Base-by-base conservation (phyloP, 345 rosid genomes). In the Eutrema yunnanense region DNA sequence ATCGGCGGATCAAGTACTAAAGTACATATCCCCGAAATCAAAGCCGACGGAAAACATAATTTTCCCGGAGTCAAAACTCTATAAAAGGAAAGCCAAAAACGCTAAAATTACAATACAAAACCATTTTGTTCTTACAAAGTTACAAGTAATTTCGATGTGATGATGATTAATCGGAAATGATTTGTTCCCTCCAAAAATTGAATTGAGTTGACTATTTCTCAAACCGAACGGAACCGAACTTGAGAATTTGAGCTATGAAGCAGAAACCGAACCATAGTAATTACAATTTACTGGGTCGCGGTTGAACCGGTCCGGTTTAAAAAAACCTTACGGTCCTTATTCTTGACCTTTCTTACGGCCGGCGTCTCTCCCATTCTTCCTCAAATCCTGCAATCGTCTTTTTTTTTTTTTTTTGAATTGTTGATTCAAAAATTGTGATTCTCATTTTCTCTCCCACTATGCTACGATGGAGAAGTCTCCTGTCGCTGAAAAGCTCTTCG, bases 391-490 rank as follows among this genome's bases (percentile, higher is more conserved):
- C 43, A 12, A 6, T n/a, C 2, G 14, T 13, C 49, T 7, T 36
- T 38, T 32, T 6, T 38, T 16, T 2, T n/a, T 6, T 48, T 38
- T 5, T 0, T 4, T 62, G 44, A 32, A 42, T 11, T 62, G 1
- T 40, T 38, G 12, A 4, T 43, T 13, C 26, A 1, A 0, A 42
- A 47, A 34, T 54, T 46, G 11, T 41, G 6, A 9, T 8, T 30
- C 42, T 48, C 32, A 13, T 26, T 53, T 13, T 43, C 63, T 53
- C 6, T 47, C 27, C 1, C 16, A 69, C 38, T 19, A 76, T 76
- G 80, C 27, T 41, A 9, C 48, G 76, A 71, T 71, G 10, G 72
- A 65, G 72, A 65, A 77, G 7, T 22, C 12, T 77, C 62, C 11
- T 71, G 4, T 51, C 72, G 1, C 43, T 71, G 56, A 58, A 58